phyloP scores from a whole-genome alignment of 495 filamentous ascomycete genomes.

The Hamigera avellanea region DNA sequence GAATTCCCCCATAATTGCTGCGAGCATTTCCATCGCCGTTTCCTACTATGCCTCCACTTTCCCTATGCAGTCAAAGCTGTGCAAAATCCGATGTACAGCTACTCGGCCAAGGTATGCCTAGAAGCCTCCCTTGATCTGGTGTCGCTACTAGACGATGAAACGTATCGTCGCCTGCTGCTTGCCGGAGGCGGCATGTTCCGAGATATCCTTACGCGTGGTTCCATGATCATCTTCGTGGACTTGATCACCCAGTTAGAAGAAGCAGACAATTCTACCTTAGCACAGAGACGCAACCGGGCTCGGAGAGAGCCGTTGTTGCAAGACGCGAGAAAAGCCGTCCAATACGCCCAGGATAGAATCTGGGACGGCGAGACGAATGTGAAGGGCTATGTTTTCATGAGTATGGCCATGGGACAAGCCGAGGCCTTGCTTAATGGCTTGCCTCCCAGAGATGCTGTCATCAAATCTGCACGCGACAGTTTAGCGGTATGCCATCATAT shows the following conservation, averaged over 20 bases:
- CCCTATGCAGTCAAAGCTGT: conserved; percentile 31
- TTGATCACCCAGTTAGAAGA: conserved; percentile 20
- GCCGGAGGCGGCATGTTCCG: conserved; percentile 38
- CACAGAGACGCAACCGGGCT: conserved; percentile 16
- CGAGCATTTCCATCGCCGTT: conserved; percentile 31
- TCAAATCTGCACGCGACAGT: no score
- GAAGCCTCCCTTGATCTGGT: conserved; percentile 31
- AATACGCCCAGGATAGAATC: conserved; percentile 26
- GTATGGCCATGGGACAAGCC: conserved; percentile 29
- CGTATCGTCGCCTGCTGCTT: conserved; percentile 27
- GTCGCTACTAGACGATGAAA: conserved; percentile 25
- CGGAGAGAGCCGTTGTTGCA: conserved; percentile 19
- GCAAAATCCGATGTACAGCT: conserved; percentile 33
- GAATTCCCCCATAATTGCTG: conserved; percentile 17
- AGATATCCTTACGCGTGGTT: conserved; percentile 26
- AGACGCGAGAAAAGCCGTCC: conserved; percentile 19
- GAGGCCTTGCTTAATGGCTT: no score
- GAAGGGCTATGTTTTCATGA: conserved; percentile 34
- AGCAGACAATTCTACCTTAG: conserved; percentile 7
- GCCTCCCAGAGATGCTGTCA: no score
- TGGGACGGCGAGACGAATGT: conserved; percentile 39
- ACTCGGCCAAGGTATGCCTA: conserved; percentile 33
- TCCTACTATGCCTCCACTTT: conserved; percentile 36
- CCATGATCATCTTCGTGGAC: conserved; percentile 24
- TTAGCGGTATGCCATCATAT: no score